Conservation (phyloP, 495 filamentous ascomycete species). For the Lophiotrema nucula region DNA sequence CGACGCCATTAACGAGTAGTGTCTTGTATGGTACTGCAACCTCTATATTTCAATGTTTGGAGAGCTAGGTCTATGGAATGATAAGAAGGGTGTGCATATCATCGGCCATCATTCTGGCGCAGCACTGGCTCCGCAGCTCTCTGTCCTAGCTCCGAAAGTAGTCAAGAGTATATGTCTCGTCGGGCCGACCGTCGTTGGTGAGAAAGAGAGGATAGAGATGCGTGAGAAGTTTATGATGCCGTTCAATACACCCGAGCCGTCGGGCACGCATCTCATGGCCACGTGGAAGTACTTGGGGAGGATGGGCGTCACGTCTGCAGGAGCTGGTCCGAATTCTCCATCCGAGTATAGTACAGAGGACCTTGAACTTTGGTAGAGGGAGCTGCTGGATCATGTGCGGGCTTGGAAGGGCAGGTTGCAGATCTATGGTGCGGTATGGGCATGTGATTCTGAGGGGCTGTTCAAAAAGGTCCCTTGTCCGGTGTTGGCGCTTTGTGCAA, state of each 20-base stretch:
- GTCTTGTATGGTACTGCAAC: slow-evolving; percentile 1
- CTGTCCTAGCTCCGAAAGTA: neutral
- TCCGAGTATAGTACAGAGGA: neutral
- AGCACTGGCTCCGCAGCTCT: slow-evolving; percentile 1
- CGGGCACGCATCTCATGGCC: slow-evolving; percentile 5
- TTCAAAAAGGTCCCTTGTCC: neutral
- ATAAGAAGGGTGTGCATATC: neutral
- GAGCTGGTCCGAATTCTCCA: neutral
- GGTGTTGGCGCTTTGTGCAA: slow-evolving; percentile 11
- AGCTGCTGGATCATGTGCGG: slow-evolving; percentile 4
- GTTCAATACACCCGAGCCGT: neutral
- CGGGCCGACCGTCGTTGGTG: slow-evolving; percentile 3
- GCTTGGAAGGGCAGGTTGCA: slow-evolving; percentile 8
- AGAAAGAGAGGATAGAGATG: neutral
- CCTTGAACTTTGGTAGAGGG: slow-evolving; percentile 8
- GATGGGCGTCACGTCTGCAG: slow-evolving; percentile 4
- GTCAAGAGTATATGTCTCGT: neutral
- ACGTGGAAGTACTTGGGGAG: slow-evolving; percentile 5
- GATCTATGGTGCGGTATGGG: slow-evolving; percentile 13
- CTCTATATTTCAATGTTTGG: neutral
- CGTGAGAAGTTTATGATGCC: neutral
- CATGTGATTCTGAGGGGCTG: neutral
- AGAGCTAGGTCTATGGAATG: neutral
- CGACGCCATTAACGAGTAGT: neutral
- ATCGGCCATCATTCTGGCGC: slow-evolving; percentile 16